These are phyloP conservation scores for Dendrobium chrysotoxum DNA, from an alignment of 106 monocot genomes.

Conservation along the genomic window DNA sequence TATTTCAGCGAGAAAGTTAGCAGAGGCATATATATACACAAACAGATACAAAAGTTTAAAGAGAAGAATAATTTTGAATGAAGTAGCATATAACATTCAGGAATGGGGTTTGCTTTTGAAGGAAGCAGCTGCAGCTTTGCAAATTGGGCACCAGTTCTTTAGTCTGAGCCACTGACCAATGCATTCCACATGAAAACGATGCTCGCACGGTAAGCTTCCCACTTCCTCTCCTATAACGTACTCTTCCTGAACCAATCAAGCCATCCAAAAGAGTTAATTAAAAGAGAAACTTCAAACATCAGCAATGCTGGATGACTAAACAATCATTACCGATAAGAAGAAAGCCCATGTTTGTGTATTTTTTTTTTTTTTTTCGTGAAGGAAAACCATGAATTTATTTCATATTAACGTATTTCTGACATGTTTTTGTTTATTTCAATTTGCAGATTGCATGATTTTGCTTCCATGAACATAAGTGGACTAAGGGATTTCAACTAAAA, in stretches of 20 bases:
- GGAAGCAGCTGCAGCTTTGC: conserved; percentile 43
- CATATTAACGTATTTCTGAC: too few relatives aligned
- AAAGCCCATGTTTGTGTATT: too few relatives aligned
- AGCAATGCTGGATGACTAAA: too few relatives aligned
- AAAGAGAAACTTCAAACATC: background rate
- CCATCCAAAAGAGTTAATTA: background rate
- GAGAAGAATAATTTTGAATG: background rate
- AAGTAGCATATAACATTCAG: background rate
- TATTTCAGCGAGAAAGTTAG: background rate
- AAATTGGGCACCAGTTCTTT: conserved; percentile 96
- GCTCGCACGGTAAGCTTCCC: conserved; percentile 57
- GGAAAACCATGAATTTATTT: too few relatives aligned
- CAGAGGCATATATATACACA: background rate
- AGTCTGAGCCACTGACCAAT: conserved; percentile 65
- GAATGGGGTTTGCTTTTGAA: background rate
- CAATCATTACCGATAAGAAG: too few relatives aligned
- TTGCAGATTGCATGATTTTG: background rate
- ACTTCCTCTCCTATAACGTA: conserved; percentile 58
- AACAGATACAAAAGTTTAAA: background rate
- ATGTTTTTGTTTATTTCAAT: background rate
- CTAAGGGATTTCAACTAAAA: background rate
- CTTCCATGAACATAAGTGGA: background rate
- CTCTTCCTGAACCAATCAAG: conserved; percentile 52
- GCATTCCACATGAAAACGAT: conserved; percentile 64
- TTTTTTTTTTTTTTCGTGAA: too few relatives aligned